A percentile compares a stretch with the other conserved stretches of the same genome.
Evolutionary conservation across 257 asterid genomes (phyloP).

Genomic region (Nicotiana paniculata): DNA sequence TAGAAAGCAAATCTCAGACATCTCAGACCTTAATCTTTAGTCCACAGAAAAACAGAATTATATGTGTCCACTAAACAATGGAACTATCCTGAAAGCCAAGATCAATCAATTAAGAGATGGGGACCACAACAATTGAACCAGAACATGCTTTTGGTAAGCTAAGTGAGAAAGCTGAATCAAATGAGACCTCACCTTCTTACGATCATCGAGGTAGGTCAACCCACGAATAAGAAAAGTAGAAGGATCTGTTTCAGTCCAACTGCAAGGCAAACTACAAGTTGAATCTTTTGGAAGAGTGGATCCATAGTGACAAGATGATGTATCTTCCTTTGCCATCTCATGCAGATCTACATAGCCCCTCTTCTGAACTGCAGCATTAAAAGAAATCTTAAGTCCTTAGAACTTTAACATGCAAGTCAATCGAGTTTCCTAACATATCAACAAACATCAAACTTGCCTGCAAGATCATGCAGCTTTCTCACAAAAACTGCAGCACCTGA

Average conservation of each 20-base stretch:
- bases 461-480: slow-evolving; percentile 85
- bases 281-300: slow-evolving; percentile 87
- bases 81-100: background rate
- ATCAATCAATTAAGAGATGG: background rate
- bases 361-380: slow-evolving; percentile 69
- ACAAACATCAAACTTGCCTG: slow-evolving; percentile 42
- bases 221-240: slow-evolving; percentile 90
- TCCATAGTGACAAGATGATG: slow-evolving; percentile 67
- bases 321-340: slow-evolving; percentile 78
- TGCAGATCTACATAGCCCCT: slow-evolving; percentile 86
- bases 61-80: background rate
- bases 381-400: slow-evolving; percentile 12
- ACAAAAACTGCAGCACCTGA: slow-evolving; percentile 93
- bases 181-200: slow-evolving; percentile 53
- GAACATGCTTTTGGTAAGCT: background rate
- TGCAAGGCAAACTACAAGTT: slow-evolving; percentile 66
- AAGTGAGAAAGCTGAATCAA: background rate
- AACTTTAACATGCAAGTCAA: background rate
- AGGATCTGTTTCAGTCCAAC: slow-evolving; percentile 84
- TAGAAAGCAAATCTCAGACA: background rate
- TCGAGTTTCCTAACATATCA: slow-evolving; percentile 1
- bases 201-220: slow-evolving; percentile 82
- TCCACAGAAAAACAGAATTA: background rate
- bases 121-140: background rate
- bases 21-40: background rate